phyloP scores from a whole-genome alignment of 2,329 filamentous ascomycete species.

The Diaporthe citriasiana region DNA sequence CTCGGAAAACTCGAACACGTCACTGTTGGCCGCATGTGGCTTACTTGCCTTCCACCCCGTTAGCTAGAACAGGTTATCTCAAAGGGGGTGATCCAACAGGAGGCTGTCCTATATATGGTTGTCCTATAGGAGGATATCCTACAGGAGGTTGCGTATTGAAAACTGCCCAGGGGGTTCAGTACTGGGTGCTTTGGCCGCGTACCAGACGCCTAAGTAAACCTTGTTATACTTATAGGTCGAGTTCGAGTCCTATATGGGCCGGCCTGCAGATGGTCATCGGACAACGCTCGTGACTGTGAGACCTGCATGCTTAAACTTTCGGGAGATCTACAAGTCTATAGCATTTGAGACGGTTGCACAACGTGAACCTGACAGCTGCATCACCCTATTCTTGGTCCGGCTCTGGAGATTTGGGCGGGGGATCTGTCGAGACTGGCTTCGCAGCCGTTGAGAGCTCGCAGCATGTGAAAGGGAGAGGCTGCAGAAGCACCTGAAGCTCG shows the following conservation, averaged over 20 bases:
- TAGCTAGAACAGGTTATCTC: too few species aligned
- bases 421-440: neutral
- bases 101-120: neutral
- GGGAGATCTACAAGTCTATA: constrained; percentile 3
- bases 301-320: constrained; percentile 19
- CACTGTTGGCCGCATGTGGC: too few species aligned
- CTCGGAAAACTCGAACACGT: too few species aligned
- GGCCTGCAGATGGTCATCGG: neutral
- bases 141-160: neutral
- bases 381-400: neutral
- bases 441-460: neutral
- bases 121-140: neutral
- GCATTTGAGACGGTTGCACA: constrained; percentile 7
- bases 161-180: neutral
- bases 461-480: neutral
- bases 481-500: neutral
- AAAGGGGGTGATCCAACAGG: neutral
- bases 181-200: too few species aligned
- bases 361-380: neutral
- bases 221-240: neutral
- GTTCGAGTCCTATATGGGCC: neutral
- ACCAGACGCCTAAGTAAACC: neutral
- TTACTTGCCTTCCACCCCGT: too few species aligned
- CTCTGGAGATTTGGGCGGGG: neutral
- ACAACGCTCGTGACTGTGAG: neutral